phyloP scores from a whole-genome alignment of 768 basidiomycete species.

The Pholiota conissans region DNA sequence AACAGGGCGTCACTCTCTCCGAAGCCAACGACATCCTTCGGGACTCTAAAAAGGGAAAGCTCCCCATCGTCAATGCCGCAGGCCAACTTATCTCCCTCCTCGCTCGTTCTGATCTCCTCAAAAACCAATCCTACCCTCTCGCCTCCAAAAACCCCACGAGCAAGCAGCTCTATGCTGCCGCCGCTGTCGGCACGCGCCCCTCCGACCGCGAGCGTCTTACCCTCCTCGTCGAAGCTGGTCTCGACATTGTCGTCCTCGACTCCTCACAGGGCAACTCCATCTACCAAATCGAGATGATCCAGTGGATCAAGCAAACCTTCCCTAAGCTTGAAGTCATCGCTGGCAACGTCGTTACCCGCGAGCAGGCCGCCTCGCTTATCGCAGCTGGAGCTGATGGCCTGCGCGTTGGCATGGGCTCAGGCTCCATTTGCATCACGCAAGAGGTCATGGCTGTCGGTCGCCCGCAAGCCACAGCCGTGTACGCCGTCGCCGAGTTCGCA shows the following conservation, averaged over 20 bases:
- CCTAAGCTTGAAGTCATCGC: constrained; percentile 92
- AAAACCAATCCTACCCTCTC: constrained; percentile 95
- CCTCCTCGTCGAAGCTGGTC: constrained; percentile 88
- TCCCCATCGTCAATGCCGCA: constrained; percentile 62
- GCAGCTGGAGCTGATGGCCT: constrained; percentile 95
- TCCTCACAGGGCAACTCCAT: constrained; percentile 96
- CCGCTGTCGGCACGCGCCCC: constrained; percentile 91
- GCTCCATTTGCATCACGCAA: constrained; percentile 99
- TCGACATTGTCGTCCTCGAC: constrained; percentile 94
- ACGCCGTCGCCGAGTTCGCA: constrained; percentile 92
- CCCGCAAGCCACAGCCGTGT: constrained; percentile 98
- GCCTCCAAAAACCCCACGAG: constrained; percentile 87
- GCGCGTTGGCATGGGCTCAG: constrained; percentile 96
- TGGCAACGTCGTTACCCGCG: constrained; percentile 97
- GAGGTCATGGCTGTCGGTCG: constrained; percentile 99
- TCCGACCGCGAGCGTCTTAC: constrained; percentile 83
- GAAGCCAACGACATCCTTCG: constrained; percentile 95
- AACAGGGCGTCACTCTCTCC: constrained; percentile 82
- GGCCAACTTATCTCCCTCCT: constrained; percentile 74
- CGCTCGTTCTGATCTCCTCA: constrained; percentile 94
- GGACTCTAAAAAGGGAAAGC: constrained; percentile 96
- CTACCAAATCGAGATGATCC: constrained; percentile 92
- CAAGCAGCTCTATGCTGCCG: constrained; percentile 96
- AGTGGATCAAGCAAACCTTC: constrained; percentile 86
- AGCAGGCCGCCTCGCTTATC: constrained; percentile 94